These are phyloP conservation scores for Yamadazyma aaseri DNA, from an alignment of 1,139 yeast genomes.

Conservation along the genomic window DNA sequence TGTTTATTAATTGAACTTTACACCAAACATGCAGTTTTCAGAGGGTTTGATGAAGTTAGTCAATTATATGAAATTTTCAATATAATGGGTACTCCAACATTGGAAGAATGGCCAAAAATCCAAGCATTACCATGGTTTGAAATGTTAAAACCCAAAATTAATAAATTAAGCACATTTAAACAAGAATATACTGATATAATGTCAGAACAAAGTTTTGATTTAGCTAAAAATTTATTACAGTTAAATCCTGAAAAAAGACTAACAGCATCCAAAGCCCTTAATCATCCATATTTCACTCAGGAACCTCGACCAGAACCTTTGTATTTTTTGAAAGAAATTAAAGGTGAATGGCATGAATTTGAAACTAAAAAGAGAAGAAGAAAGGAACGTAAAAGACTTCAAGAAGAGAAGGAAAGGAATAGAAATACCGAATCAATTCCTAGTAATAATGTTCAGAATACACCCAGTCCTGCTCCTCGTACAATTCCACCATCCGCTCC, in stretches of 20 bases:
- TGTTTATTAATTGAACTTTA: constrained; percentile 84
- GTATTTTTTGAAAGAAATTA: constrained; percentile 51
- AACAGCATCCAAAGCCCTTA: constrained; percentile 83
- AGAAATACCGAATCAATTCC: too few species aligned
- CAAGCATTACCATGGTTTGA: constrained; percentile 89
- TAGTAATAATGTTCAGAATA: background rate
- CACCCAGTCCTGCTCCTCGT: constrained; percentile 7
- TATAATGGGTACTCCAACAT: constrained; percentile 83
- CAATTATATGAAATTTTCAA: constrained; percentile 77
- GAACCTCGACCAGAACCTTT: constrained; percentile 65
- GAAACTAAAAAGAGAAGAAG: constrained; percentile 86
- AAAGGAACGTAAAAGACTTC: constrained; percentile 49
- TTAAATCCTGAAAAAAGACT: constrained; percentile 73
- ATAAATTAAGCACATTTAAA: constrained; percentile 47
- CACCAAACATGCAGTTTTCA: constrained; percentile 72
- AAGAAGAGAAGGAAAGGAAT: constrained; percentile 27
- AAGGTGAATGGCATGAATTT: constrained; percentile 95
- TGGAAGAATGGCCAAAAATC: constrained; percentile 75
- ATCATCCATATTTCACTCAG: constrained; percentile 72
- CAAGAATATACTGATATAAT: constrained; percentile 47
- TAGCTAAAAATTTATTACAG: constrained; percentile 61
- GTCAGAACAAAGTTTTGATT: constrained; percentile 55
- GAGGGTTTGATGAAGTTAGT: constrained; percentile 84
- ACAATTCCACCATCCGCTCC: constrained; percentile 11
- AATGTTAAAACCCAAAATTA: constrained; percentile 63